phyloP scores from a whole-genome alignment of 768 basidiomycete species.

The Lactarius evosmus region DNA sequence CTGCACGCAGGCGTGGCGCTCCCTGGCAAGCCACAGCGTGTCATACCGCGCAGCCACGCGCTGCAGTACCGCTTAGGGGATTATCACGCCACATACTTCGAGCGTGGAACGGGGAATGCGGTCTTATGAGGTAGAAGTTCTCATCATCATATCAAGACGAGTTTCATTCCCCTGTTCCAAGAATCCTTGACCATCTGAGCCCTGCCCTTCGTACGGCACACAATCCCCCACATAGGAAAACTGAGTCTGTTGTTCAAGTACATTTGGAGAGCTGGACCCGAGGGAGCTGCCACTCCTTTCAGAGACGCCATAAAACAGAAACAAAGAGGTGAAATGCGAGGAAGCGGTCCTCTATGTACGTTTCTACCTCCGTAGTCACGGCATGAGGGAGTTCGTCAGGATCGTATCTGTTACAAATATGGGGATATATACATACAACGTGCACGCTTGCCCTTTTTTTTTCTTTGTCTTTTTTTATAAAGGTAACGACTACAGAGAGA shows the following conservation, averaged over 20 bases:
- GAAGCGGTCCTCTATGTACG: neutral
- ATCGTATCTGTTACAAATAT: neutral
- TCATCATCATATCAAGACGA: neutral
- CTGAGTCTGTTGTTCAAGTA: no score
- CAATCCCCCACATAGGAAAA: neutral
- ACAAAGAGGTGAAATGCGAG: neutral
- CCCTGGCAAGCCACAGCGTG: conserved; percentile 35
- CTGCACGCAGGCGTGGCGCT: conserved; percentile 55
- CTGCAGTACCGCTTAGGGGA: conserved; percentile 74
- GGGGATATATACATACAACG: no score
- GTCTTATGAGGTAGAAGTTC: conserved; percentile 44
- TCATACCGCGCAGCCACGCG: conserved; percentile 52
- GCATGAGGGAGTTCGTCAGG: neutral
- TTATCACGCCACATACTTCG: conserved; percentile 61
- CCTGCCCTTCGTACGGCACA: neutral
- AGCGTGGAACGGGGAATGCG: conserved; percentile 64
- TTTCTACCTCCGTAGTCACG: no score
- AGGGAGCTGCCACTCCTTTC: neutral
- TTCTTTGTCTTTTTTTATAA: no score
- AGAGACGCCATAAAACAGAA: neutral
- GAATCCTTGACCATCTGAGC: neutral
- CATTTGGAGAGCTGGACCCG: neutral
- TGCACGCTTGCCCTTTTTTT: no score
- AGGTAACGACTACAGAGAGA: no score
- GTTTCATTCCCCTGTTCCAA: neutral